Conservation (phyloP, 73 alveolate genomes). For the Blepharisma stoltei region DNA sequence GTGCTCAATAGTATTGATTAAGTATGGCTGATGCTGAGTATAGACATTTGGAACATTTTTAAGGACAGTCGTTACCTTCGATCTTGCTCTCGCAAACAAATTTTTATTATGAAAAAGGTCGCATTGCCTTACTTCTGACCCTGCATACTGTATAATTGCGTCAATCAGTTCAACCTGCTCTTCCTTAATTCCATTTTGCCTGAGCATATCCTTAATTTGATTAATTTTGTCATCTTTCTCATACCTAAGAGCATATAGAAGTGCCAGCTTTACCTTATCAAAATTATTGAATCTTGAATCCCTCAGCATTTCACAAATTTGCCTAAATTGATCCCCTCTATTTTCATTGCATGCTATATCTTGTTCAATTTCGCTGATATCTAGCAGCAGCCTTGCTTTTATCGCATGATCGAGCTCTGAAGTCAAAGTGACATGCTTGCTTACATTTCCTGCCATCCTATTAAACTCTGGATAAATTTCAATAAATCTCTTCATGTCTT, state of each 20-base stretch:
- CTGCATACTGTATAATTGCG: conserved; percentile 67
- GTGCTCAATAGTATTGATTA: conserved; percentile 60
- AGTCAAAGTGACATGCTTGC: conserved; percentile 89
- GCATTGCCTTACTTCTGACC: conserved; percentile 59
- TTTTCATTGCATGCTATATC: conserved; percentile 82
- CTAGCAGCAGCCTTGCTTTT: conserved; percentile 67
- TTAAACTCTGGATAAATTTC: conserved; percentile 80
- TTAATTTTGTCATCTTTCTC: conserved; percentile 69
- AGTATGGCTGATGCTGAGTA: conserved; percentile 82
- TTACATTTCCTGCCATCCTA: conserved; percentile 71
- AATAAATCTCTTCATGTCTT: conserved; percentile 80
- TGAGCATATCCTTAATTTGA: conserved; percentile 59
- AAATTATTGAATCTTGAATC: conserved; percentile 51
- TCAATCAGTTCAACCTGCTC: conserved; percentile 57
- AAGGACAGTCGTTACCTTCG: conserved; percentile 45
- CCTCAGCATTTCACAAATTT: conserved; percentile 38
- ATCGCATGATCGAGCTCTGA: conserved; percentile 78
- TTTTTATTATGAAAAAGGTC: conserved; percentile 79
- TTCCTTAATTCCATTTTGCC: conserved; percentile 56
- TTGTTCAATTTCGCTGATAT: conserved; percentile 74
- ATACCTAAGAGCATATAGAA: conserved; percentile 82
- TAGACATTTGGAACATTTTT: conserved; percentile 79
- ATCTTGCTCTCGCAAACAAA: conserved; percentile 61
- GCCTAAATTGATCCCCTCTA: conserved; percentile 49
- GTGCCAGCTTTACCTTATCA: conserved; percentile 80